Evolutionary conservation across 176 grass and related monocot genomes (phyloP), one percentile per base, ranked within the genome.

Genomic region (Phoenix roebelenii): DNA sequence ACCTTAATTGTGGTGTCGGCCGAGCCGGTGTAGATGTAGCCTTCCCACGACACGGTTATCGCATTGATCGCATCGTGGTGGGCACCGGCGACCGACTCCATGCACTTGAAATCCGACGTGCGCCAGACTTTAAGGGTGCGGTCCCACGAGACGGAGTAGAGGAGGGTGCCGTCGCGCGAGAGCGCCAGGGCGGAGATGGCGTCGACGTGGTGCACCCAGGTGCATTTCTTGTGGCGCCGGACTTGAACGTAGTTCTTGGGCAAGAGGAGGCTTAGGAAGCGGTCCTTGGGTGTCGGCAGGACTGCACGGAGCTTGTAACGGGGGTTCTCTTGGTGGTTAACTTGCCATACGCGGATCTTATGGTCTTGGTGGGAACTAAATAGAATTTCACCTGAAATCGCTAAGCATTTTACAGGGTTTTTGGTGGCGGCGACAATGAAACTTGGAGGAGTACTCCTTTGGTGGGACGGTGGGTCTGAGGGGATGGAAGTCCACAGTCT

Each of bases 101-200:
- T 49, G 68, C 89, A 89, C 52, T 72, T 69, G 51, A 79, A 75
- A 52, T 63, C 25, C 16, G 60, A 44, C 7, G 83, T 71, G 4
- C 55, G 71, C 85, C 89, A 89, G 35, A 60, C 72, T 82, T 95
- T 95, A 57, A 95, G 85, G 54, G 72, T 82, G 25, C 75, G 68
- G 75, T 95, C 89, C 89, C 89, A 95, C 22, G 85, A 95, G 60
- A 76, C 81, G 59, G 89, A 95, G 89, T 89, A 95, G 76, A 95
- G 83, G 53, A 76, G 29, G n/a, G 53, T 26, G 23, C 74, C 68
- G 53, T 80, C 85, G 5, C 52, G 68, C 2, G 85, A 89, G 70
- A 85, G 0, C 23, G 78, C 81, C 15, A 95, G 81, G 59, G 68
- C 81, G 23, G 85, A 59, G 61, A 95, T 72, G 17, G 85, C 74